A percentile compares a stretch with the other conserved stretches of the same genome.
Evolutionary conservation across 257 asterid species (phyloP).

Genomic region (Ajuga chamaepitys): DNA sequence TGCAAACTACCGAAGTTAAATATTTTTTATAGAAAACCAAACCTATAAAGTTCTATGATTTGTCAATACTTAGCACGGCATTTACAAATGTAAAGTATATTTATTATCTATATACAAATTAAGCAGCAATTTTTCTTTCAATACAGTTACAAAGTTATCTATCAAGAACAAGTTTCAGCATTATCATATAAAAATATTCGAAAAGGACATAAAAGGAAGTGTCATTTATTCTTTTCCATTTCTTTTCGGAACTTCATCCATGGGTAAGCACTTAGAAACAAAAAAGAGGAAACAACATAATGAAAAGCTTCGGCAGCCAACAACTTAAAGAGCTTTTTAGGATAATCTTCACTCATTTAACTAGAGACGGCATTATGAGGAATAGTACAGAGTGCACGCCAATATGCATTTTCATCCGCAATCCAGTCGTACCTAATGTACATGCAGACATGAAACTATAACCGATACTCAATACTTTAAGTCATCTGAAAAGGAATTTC

Average conservation of each 20-base stretch:
- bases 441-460: not conserved
- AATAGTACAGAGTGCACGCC: constrained; percentile 25
- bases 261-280: not conserved
- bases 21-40: not conserved
- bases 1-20: not conserved
- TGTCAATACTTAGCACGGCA: not conserved
- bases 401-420: constrained; percentile 32
- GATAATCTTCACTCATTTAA: not conserved
- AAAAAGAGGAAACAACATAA: not conserved
- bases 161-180: constrained; percentile 9
- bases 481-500: not conserved
- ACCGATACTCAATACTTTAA: not conserved
- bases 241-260: not conserved
- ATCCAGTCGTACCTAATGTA: not conserved
- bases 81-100: not conserved
- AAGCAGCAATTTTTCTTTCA: not conserved
- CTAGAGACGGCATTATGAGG: not conserved
- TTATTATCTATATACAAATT: not conserved
- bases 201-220: not conserved
- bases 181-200: constrained; percentile 1
- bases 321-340: not conserved
- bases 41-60: not conserved
- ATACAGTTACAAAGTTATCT: not conserved
- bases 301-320: not conserved
- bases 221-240: not conserved